These are phyloP conservation scores for Cairneyella variabilis DNA, from an alignment of 495 filamentous ascomycete species.

Conservation along the genomic window DNA sequence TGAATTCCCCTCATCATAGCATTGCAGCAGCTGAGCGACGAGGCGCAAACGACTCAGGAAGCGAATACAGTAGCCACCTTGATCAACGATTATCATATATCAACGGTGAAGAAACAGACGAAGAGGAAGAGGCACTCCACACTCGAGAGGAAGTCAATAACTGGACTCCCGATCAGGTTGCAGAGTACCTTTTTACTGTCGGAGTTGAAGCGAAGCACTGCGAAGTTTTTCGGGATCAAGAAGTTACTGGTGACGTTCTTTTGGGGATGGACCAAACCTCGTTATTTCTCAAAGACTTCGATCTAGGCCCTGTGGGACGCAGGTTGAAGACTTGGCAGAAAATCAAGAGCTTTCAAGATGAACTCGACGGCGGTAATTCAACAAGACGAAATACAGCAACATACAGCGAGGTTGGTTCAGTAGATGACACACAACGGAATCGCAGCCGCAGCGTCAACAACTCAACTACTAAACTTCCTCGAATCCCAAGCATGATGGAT, in stretches of 20 bases:
- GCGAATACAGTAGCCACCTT: slow-evolving; percentile 80
- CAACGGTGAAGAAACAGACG: slow-evolving; percentile 82
- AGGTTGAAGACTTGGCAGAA: slow-evolving; percentile 94
- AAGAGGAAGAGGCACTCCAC: slow-evolving; percentile 58
- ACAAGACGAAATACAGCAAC: slow-evolving; percentile 44
- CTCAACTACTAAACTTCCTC: slow-evolving; percentile 49
- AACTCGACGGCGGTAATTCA: slow-evolving; percentile 50
- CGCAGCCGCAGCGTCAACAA: slow-evolving; percentile 39
- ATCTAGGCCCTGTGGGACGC: slow-evolving; percentile 84
- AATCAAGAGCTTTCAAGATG: slow-evolving; percentile 82
- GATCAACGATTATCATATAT: slow-evolving; percentile 83
- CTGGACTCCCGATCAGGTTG: slow-evolving; percentile 78
- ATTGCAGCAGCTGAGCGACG: slow-evolving; percentile 51
- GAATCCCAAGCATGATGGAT: slow-evolving; percentile 55
- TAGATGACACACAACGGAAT: slow-evolving; percentile 33
- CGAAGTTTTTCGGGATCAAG: slow-evolving; percentile 91
- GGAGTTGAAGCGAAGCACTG: slow-evolving; percentile 84
- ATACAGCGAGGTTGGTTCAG: slow-evolving; percentile 51
- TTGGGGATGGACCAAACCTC: slow-evolving; percentile 93
- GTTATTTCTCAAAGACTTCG: slow-evolving; percentile 90
- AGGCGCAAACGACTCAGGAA: slow-evolving; percentile 74
- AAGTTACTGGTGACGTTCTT: slow-evolving; percentile 90
- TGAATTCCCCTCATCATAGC: slow-evolving; percentile 65
- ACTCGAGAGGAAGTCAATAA: slow-evolving; percentile 60
- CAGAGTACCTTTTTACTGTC: slow-evolving; percentile 74